These are phyloP conservation scores for Ilex aquifolium DNA, from an alignment of 257 asterid genomes.

Conservation along the genomic window DNA sequence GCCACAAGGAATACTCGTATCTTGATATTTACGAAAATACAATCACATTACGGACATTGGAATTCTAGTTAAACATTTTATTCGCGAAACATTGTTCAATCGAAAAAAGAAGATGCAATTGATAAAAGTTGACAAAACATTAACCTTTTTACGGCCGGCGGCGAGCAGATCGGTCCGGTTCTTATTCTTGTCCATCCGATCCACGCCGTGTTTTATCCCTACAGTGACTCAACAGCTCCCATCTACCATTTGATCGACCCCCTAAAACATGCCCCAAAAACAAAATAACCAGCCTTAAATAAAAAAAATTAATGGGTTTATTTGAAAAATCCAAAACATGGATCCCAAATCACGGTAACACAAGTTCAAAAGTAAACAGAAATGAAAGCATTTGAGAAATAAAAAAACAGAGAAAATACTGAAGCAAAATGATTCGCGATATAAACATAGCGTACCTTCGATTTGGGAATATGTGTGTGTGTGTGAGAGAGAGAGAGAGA, in stretches of 20 bases:
- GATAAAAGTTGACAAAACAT: neutral
- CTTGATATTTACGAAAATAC: neutral
- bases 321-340: no score
- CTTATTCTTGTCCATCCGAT: slow-evolving; percentile 77
- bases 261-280: no score
- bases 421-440: no score
- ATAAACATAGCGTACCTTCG: no score
- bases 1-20: neutral
- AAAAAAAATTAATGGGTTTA: no score
- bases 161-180: slow-evolving; percentile 83
- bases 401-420: no score
- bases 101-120: neutral
- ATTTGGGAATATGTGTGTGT: no score
- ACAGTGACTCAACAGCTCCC: slow-evolving; percentile 21
- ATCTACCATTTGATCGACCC: slow-evolving; percentile 22
- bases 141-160: slow-evolving; percentile 84
- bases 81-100: neutral
- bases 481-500: no score
- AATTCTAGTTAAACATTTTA: neutral
- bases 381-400: no score
- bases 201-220: slow-evolving; percentile 26
- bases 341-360: no score
- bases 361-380: no score
- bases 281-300: no score
- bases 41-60: neutral